phyloP scores from a whole-genome alignment of 768 basidiomycete species.

The Lactarius trivialis region DNA sequence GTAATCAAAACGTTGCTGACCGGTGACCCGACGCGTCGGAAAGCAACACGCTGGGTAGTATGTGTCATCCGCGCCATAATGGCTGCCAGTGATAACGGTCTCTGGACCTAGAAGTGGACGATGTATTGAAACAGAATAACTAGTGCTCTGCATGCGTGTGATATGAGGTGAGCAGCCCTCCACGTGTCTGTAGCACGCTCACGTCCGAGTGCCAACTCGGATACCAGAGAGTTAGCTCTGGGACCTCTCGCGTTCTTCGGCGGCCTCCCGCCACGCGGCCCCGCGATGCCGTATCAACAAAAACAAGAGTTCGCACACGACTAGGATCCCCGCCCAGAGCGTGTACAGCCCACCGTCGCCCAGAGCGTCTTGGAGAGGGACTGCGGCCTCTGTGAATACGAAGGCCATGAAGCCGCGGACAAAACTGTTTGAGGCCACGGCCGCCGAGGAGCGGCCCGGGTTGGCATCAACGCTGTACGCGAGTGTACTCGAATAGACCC shows the following conservation, averaged over 20 bases:
- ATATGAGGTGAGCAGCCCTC: no score
- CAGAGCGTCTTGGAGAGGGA: slow-evolving; percentile 56
- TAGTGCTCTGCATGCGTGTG: no score
- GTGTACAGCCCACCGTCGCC: slow-evolving; percentile 82
- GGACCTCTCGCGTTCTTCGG: slow-evolving; percentile 38
- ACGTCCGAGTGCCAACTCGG: not conserved
- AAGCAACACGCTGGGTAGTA: no score
- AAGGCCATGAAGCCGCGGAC: slow-evolving; percentile 69
- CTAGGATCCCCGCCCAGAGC: slow-evolving; percentile 50
- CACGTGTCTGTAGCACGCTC: not conserved
- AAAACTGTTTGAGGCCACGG: slow-evolving; percentile 68
- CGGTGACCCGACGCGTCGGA: no score
- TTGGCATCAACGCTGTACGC: slow-evolving; percentile 89
- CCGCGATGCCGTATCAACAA: slow-evolving; percentile 59
- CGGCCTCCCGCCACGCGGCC: slow-evolving; percentile 47
- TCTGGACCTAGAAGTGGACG: no score
- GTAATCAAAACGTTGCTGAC: no score
- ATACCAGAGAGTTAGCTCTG: not conserved
- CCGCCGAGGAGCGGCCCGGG: slow-evolving; percentile 67
- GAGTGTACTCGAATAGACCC: slow-evolving; percentile 62
- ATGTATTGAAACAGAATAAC: no score
- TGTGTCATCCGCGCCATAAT: no score
- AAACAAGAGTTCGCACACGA: slow-evolving; percentile 47
- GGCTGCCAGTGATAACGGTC: no score
- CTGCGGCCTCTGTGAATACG: slow-evolving; percentile 62